phyloP scores from a whole-genome alignment of 106 monocot genomes.

The Allium fistulosum region DNA sequence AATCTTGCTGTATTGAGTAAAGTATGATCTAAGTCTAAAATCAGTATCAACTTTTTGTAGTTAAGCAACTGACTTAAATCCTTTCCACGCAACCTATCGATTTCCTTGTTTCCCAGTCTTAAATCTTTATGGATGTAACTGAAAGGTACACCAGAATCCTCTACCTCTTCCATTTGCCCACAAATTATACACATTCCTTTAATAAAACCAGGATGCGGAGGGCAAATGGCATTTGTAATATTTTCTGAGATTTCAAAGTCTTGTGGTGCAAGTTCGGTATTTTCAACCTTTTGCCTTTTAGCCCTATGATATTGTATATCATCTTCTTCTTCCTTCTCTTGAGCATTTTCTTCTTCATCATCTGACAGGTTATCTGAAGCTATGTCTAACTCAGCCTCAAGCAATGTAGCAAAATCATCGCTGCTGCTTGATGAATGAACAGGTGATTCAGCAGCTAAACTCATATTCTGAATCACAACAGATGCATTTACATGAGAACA shows the following conservation, averaged over 20 bases:
- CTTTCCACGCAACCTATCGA: constrained; percentile 51
- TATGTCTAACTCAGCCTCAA: constrained; percentile 49
- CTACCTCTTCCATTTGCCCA: constrained; percentile 50
- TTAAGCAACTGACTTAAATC: constrained; percentile 48
- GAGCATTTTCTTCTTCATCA: constrained; percentile 12
- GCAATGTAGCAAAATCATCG: constrained; percentile 60
- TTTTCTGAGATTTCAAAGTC: constrained; percentile 10
- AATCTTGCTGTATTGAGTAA: constrained; percentile 75
- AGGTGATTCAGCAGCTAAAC: constrained; percentile 47
- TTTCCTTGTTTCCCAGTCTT: constrained; percentile 46
- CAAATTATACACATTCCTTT: constrained; percentile 55
- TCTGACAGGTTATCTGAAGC: constrained; percentile 18
- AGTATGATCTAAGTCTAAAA: constrained; percentile 92
- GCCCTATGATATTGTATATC: constrained; percentile 12
- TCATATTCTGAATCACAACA: constrained; percentile 25
- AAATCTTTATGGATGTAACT: constrained; percentile 80
- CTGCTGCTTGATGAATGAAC: constrained; percentile 62
- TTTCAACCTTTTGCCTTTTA: constrained; percentile 21
- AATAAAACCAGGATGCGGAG: constrained; percentile 59
- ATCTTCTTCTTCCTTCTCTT: constrained; percentile 13
- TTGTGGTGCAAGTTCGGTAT: constrained; percentile 4
- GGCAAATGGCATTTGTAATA: constrained; percentile 22
- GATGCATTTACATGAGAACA: too few relatives aligned
- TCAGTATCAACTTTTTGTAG: constrained; percentile 59
- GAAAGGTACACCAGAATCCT: constrained; percentile 46